Percentiles rank a stretch among this genome's conserved stretches.
Conservation (phyloP, 2,329 filamentous ascomycete species). For the Neonectria sp. region DNA sequence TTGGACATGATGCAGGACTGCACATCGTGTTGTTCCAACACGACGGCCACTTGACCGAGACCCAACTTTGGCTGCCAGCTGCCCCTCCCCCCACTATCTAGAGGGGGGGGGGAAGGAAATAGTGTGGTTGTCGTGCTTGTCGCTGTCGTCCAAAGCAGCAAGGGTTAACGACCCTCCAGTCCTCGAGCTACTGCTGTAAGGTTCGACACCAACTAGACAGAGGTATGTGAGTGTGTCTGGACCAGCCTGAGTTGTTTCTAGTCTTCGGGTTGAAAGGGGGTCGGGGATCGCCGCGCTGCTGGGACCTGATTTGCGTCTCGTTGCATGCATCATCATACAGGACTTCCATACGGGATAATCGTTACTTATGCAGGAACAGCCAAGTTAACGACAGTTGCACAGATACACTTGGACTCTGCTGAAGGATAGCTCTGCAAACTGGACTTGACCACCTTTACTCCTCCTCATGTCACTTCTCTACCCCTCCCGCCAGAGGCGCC, state of each 20-base stretch:
- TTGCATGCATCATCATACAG: constrained; percentile 13
- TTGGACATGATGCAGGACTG: constrained; percentile 42
- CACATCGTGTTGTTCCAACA: constrained; percentile 37
- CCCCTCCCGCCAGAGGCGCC: constrained; percentile 21
- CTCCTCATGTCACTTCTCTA: constrained; percentile 2
- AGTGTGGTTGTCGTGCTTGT: constrained; percentile 36
- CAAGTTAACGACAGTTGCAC: not conserved
- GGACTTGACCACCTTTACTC: not conserved
- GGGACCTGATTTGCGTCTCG: constrained; percentile 11
- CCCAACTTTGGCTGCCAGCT: constrained; percentile 28
- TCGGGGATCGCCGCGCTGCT: constrained; percentile 8
- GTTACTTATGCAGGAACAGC: constrained; percentile 22
- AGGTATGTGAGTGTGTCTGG: constrained; percentile 12
- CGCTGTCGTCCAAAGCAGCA: not conserved
- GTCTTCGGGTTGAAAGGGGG: not conserved
- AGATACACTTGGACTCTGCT: not conserved
- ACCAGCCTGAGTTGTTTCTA: constrained; percentile 6
- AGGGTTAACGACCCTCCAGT: constrained; percentile 20
- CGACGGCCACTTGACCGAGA: constrained; percentile 25
- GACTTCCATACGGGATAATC: not conserved
- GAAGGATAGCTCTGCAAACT: not conserved
- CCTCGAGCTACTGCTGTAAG: constrained; percentile 30
- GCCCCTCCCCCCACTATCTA: constrained; percentile 34
- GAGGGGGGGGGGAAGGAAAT: constrained; percentile 23
- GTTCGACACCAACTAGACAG: constrained; percentile 29